phyloP scores from a whole-genome alignment of 306 rosid genomes.

The Delonix regia region DNA sequence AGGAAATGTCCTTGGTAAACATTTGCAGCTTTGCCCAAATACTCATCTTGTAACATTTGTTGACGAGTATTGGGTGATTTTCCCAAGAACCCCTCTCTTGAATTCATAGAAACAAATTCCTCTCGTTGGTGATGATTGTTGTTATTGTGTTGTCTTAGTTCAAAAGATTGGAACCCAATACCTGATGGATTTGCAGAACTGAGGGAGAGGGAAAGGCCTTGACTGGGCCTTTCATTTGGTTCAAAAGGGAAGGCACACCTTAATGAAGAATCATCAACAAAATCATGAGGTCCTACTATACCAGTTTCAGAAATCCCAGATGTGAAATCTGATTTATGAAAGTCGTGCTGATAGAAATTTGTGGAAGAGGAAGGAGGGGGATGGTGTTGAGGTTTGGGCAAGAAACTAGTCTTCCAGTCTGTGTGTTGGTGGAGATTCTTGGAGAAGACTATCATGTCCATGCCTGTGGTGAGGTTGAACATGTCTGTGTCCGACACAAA shows the following conservation, averaged over 20 bases:
- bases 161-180: conserved; percentile 75
- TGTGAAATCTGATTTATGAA: conserved; percentile 43
- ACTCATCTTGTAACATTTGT: conserved; percentile 39
- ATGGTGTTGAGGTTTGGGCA: conserved; percentile 6
- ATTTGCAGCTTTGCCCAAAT: conserved; percentile 36
- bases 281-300: conserved; percentile 41
- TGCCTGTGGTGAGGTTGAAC: conserved; percentile 72
- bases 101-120: conserved; percentile 35
- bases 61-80: conserved; percentile 36
- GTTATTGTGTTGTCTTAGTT: conserved; percentile 52
- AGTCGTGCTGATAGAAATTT: conserved; percentile 37
- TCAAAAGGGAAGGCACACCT: conserved; percentile 82
- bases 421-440: conserved; percentile 46
- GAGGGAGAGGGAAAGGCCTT: conserved; percentile 88
- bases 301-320: not conserved
- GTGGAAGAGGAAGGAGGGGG: conserved; percentile 53
- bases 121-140: conserved; percentile 33
- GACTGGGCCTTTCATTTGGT: conserved; percentile 81
- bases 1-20: conserved; percentile 47
- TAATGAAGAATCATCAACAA: conserved; percentile 72
- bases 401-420: conserved; percentile 36
- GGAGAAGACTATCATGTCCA: conserved; percentile 79
- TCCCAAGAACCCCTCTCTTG: conserved; percentile 48
- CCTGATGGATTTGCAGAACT: conserved; percentile 69
- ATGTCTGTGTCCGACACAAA: conserved; percentile 68